Evolutionary conservation across 2,329 filamentous ascomycete species (phyloP).

Genomic region (Verticillium tricorpus): DNA sequence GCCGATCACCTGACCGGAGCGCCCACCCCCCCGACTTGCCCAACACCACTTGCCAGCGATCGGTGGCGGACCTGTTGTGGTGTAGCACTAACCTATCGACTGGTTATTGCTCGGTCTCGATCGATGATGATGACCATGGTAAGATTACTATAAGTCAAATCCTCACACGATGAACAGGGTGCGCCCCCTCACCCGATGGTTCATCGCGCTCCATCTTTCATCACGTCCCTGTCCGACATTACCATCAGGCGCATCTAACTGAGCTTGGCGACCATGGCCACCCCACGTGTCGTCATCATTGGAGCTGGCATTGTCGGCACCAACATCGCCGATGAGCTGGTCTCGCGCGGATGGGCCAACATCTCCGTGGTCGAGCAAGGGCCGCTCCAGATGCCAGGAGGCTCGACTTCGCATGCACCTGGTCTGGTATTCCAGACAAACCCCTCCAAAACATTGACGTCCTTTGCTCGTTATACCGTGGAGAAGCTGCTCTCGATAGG

Average conservation of each 20-base stretch:
- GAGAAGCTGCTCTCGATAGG: constrained; percentile 53
- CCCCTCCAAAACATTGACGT: constrained; percentile 50
- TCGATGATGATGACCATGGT: neutral
- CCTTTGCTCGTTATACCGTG: constrained; percentile 57
- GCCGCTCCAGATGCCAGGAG: constrained; percentile 56
- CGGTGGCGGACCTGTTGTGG: neutral
- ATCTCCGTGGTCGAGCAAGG: constrained; percentile 64
- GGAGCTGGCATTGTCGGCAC: constrained; percentile 61
- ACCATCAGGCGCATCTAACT: neutral
- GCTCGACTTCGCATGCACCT: constrained; percentile 61
- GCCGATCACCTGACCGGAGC: neutral
- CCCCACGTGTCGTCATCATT: constrained; percentile 51
- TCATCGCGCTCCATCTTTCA: neutral
- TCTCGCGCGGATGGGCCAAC: constrained; percentile 56
- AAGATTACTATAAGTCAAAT: neutral
- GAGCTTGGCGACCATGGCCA: constrained; percentile 22
- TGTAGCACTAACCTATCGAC: neutral
- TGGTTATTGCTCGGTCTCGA: neutral
- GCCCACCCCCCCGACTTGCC: neutral
- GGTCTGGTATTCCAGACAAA: constrained; percentile 63
- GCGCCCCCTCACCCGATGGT: neutral
- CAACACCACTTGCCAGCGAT: neutral
- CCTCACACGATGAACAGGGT: neutral
- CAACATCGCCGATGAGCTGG: constrained; percentile 61
- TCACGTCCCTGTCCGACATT: neutral